Evolutionary conservation across 2,329 filamentous ascomycete species (phyloP), one percentile per base, ranked within the genome.

Genomic region (Arthrobotrys entomopaga): DNA sequence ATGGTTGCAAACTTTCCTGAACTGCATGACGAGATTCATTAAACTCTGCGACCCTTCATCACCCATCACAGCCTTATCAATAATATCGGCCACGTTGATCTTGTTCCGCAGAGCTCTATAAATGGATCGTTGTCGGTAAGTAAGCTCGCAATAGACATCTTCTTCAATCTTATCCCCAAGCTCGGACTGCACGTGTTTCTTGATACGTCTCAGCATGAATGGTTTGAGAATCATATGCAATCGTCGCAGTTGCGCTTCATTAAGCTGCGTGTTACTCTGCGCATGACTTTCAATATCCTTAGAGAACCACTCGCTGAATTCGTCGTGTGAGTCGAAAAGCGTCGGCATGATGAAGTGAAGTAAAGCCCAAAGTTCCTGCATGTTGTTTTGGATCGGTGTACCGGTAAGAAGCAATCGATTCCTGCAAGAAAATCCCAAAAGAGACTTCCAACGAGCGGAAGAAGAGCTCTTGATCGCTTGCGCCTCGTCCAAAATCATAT

Each of bases 301-400:
- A 63, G 91, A 94, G 81, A 96, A 96, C 92, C 92, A 96, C 79
- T 95, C 92, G 83, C 91, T 94, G 80, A 96, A 96, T 80, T 95
- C 92, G 80, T 96, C 92, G 82, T 95, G 92, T 0, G 91, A 94
- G 82, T 95, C 95, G 82, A 99, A 99, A 59, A 99, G 86, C 49
- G 92, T 97, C n/a, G 95, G 95, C 95, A 99, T 98, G 84, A 98
- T 98, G 84, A 99, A 99, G 86, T 99, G 95, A 19, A 99, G 86
- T 77, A 99, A 83, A 29, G 95, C 95, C 95, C 95, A 99, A 71
- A 99, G 83, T 82, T 99, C 94, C 82, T 98, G 95, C 95, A 99
- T 99, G 85, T 98, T 99, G 84, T 99, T 99, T 82, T 99, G 95
- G 77, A 99, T 98, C 1, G 95, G 95, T 0, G 95, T 99, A 83